phyloP scores from a whole-genome alignment of 2,329 filamentous ascomycete genomes.

The Hyphodiscus sp. region DNA sequence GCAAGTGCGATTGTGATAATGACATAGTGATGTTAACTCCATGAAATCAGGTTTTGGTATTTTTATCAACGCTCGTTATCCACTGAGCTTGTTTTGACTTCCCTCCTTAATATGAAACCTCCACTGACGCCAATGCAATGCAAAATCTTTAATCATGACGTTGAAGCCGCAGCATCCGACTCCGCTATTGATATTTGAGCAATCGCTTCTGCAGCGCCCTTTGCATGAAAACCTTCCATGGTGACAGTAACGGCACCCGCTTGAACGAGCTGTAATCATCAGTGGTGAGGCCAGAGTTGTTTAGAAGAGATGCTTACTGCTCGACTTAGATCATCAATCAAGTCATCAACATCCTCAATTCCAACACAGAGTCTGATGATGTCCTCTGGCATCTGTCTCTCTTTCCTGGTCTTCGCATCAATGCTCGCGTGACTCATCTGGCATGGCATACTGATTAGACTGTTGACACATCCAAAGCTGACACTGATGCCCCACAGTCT shows the following conservation, averaged over 20 bases:
- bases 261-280: slow-evolving; percentile 66
- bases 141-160: slow-evolving; percentile 9
- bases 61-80: background rate
- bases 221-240: slow-evolving; percentile 72
- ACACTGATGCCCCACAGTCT: slow-evolving; percentile 93
- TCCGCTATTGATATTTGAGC: slow-evolving; percentile 25
- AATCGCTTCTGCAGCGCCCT: slow-evolving; percentile 18
- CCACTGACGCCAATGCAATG: slow-evolving; percentile 15
- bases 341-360: slow-evolving; percentile 86
- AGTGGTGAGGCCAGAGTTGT: slow-evolving; percentile 9
- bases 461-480: slow-evolving; percentile 97
- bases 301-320: slow-evolving; percentile 59
- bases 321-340: slow-evolving; percentile 86
- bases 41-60: background rate
- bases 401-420: slow-evolving; percentile 83
- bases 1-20: too few relatives aligned
- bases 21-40: too few relatives aligned
- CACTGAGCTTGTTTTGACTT: background rate
- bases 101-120: background rate
- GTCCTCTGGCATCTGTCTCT: slow-evolving; percentile 92
- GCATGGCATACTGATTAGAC: slow-evolving; percentile 97
- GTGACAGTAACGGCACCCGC: slow-evolving; percentile 87
- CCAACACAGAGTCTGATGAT: slow-evolving; percentile 93
- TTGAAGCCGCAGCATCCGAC: slow-evolving; percentile 22
- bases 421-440: slow-evolving; percentile 99